Evolutionary conservation across 139 green algal genomes (phyloP), one percentile per base, ranked within the genome.

Genomic region (Tetradesmus lagerheimii): DNA sequence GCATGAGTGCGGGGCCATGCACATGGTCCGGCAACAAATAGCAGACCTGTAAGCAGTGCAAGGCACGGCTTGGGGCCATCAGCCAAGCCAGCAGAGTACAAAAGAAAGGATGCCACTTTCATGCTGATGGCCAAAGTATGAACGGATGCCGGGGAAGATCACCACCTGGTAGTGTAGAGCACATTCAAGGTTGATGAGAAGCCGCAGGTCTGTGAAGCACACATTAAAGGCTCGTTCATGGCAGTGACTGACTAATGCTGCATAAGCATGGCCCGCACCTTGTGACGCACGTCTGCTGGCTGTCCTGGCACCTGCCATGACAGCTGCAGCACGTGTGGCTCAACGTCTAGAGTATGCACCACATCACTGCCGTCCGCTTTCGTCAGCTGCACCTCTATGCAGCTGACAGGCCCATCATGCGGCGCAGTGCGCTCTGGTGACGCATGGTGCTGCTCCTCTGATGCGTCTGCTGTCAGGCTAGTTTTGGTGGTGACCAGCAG

Each of bases 401-500:
- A 66, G 53, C 57, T 71, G 3, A 71, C 57, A 71, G 57, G 57
- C 23, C 57, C 57, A 71, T 71, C 57, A 71, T 71, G 57, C 2
- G 25, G 57, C 23, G 57, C 20, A 18, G 20, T 31, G 23, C 23
- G 57, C 57, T 71, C 20, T 31, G 57, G 23, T 71, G 57, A 71
- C 23, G 57, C 57, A 31, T 71, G 57, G 23, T 71, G 57, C 57
- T 71, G 57, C 57, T 71, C 57, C 57, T 71, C 57, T 71, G 57
- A 27, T 15, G 57, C 57, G 31, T 71, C 57, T 71, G 57, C 57
- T 71, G 57, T 71, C 25, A 71, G 57, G 25, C 57, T 71, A n/a
- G 57, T 23, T 71, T 50, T 86, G 20, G 80, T 86, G n/a, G 45
- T 53, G 20, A 86, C 45, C 27, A 86, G 38, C 6, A 86, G 12